A percentile compares a stretch with the other conserved stretches of the same genome.
Evolutionary conservation across 2,329 filamentous ascomycete genomes (phyloP).

Genomic region (Trichophyton mentagrophytes): DNA sequence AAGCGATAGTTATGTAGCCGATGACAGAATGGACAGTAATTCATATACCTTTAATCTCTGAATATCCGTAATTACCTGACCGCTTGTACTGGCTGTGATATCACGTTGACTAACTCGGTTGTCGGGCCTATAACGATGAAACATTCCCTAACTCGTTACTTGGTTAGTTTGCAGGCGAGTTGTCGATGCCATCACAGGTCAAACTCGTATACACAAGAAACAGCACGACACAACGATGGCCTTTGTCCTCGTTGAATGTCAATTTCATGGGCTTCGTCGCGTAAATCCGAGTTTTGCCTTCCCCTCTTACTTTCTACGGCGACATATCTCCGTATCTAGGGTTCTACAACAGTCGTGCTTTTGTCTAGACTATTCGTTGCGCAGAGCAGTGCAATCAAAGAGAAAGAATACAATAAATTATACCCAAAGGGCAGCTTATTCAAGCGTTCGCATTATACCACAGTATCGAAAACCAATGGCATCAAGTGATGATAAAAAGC

Average conservation of each 20-base stretch:
- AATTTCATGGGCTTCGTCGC: too few species aligned
- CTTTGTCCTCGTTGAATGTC: neutral
- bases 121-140: neutral
- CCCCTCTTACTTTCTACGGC: neutral
- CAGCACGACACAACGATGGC: neutral
- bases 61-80: neutral
- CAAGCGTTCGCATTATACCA: conserved; percentile 11
- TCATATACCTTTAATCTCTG: neutral
- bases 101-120: neutral
- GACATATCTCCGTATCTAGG: neutral
- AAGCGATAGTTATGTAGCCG: neutral
- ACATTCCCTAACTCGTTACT: neutral
- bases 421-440: conserved; percentile 4
- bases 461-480: conserved; percentile 14
- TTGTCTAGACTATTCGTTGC: neutral
- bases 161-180: too few species aligned
- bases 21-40: neutral
- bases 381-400: neutral
- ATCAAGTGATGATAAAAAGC: conserved; percentile 5
- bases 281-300: too few species aligned
- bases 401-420: neutral
- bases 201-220: neutral
- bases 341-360: neutral
- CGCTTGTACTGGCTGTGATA: neutral
- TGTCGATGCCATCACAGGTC: neutral